These are phyloP conservation scores for Nevesoporus exiguus DNA, from an alignment of 768 basidiomycete species.

Conservation along the genomic window DNA sequence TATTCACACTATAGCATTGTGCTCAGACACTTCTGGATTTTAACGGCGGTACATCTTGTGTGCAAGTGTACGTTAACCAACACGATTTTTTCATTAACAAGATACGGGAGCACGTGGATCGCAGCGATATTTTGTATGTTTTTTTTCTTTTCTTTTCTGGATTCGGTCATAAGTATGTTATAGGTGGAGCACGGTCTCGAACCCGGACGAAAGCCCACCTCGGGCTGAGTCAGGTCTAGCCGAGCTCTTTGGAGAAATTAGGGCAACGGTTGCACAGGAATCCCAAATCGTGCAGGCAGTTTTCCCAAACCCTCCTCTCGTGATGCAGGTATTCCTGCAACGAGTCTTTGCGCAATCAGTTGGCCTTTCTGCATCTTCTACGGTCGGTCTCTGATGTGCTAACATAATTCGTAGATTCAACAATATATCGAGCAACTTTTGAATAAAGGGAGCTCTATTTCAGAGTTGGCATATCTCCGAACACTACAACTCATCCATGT, in stretches of 20 bases:
- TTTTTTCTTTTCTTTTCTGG: slow-evolving; percentile 17
- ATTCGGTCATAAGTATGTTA: background rate
- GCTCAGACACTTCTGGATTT: slow-evolving; percentile 96
- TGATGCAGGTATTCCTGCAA: slow-evolving; percentile 98
- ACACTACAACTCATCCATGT: slow-evolving; percentile 84
- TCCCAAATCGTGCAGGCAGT: slow-evolving; percentile 98
- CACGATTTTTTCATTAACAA: slow-evolving; percentile 99
- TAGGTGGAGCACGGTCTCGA: slow-evolving; percentile 81
- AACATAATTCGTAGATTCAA: slow-evolving; percentile 66
- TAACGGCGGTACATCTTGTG: slow-evolving; percentile 94
- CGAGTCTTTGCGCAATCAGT: slow-evolving; percentile 97
- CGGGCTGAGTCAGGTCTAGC: slow-evolving; percentile 74
- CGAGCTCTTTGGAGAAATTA: slow-evolving; percentile 82
- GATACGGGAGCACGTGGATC: slow-evolving; percentile 59
- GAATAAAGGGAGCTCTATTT: slow-evolving; percentile 67
- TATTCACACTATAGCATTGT: slow-evolving; percentile 68
- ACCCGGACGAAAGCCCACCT: slow-evolving; percentile 76
- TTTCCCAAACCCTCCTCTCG: slow-evolving; percentile 92
- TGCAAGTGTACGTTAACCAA: slow-evolving; percentile 98
- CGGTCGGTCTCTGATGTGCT: slow-evolving; percentile 1
- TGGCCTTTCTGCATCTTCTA: slow-evolving; percentile 28
- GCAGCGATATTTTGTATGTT: slow-evolving; percentile 56
- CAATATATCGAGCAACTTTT: slow-evolving; percentile 92
- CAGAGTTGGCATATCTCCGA: slow-evolving; percentile 88
- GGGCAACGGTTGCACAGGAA: slow-evolving; percentile 89